These are phyloP conservation scores for Plasmodiophora brassicae DNA, from an alignment of 208 protist genomes.

Conservation along the genomic window DNA sequence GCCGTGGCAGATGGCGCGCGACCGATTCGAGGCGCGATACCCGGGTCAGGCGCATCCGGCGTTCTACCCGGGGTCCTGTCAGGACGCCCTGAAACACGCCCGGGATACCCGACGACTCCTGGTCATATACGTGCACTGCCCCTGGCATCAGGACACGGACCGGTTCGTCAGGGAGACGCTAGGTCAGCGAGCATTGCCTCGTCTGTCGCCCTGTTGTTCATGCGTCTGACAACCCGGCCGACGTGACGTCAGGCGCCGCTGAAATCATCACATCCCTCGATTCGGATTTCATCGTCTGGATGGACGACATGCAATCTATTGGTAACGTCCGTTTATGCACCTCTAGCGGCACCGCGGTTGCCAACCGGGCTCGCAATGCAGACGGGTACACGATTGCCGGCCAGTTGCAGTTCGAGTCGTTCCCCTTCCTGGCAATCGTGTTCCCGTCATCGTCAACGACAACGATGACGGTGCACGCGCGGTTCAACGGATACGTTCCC, in stretches of 20 bases:
- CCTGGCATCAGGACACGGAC: neutral
- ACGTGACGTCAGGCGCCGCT: neutral
- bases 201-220: too few species aligned
- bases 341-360: neutral
- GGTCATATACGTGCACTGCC: slow-evolving; percentile 5
- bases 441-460: neutral
- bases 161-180: neutral
- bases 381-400: neutral
- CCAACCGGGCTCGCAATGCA: neutral
- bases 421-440: slow-evolving; percentile 14
- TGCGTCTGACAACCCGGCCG: too few species aligned
- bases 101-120: neutral
- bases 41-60: neutral
- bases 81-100: neutral
- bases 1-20: neutral
- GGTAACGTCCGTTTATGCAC: neutral
- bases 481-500: neutral
- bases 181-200: too few species aligned
- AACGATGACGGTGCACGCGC: neutral
- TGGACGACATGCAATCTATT: neutral
- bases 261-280: slow-evolving; percentile 13
- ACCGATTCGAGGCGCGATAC: neutral
- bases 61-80: neutral
- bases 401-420: neutral
- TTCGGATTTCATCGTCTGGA: neutral